Base-by-base conservation (phyloP, 345 rosid genomes). In the Citrus cavaleriei region DNA sequence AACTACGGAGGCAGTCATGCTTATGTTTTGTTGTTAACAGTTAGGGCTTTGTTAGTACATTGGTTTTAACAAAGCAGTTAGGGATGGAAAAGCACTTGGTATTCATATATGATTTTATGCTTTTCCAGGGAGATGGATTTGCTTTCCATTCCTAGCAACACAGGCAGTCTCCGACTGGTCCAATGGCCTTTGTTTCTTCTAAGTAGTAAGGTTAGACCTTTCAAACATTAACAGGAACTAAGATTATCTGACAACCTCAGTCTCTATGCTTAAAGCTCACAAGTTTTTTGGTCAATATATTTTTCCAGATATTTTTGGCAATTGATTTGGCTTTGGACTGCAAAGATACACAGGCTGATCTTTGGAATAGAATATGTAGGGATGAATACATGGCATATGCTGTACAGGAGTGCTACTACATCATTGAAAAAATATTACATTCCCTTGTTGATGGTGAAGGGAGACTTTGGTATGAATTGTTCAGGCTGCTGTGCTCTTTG, bases 101-200 rank as follows among this genome's bases (percentile, higher is more conserved):
- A 25, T 76, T 75, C 40, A 70, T 22, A 8, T 24, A 10, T 69
- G 34, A 4, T 37, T 76, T 73, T 80, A 37, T 82, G 78, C 40
- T 74, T 14, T 70, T 81, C 55, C 85, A 96, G 99, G 90, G 99
- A 96, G 88, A 93, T 89, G 98, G 99, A 93, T 88, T 90, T 96
- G 77, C 99, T 94, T 82, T 91, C 84, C 62, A 86, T 91, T 83
- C 99, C 99, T 67, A 91, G 97, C 91, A 96, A 96, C 85, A 91
- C 82, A 61, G 99, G 99, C 79, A 93, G 93, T 81, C 89, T 96
- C 80, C 83, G 88, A 87, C 89, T 96, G 79, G 98, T 94, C 67
- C 99, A 96, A 78, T 96, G 99, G 99, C 99, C 99, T 77, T 86
- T 96, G 90, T 96, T 96, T 89, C 97, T 96, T 82, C 88, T 96